Conservation (phyloP, 345 rosid genomes). For the Ricinus communis region DNA sequence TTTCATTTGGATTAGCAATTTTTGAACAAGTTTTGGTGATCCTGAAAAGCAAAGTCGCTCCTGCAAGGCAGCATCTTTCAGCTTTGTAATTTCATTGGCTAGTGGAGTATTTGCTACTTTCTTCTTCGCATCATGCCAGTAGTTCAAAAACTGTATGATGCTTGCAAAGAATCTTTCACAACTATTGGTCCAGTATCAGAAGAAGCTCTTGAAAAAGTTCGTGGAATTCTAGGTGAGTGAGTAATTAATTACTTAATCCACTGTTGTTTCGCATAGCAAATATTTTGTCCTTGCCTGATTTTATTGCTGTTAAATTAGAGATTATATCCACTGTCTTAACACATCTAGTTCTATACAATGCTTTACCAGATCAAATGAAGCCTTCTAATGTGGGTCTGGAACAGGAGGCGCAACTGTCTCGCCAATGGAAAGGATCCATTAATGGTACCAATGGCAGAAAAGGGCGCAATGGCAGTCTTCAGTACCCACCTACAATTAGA, state of each 20-base stretch:
- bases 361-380: constrained; percentile 81
- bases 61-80: constrained; percentile 1
- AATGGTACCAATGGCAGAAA: constrained; percentile 25
- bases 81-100: constrained; percentile 5
- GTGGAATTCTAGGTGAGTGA: constrained; percentile 57
- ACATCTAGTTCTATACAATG: constrained; percentile 20
- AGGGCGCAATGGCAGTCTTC: constrained; percentile 70
- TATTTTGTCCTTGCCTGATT: neutral
- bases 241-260: neutral
- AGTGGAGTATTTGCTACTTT: neutral
- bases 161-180: constrained; percentile 72
- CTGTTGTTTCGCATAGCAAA: neutral
- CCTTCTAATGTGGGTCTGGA: constrained; percentile 97
- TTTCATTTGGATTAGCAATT: constrained; percentile 16
- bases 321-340: neutral
- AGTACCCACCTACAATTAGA: constrained; percentile 66
- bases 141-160: constrained; percentile 65
- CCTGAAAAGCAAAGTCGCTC: constrained; percentile 5
- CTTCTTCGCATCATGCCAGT: constrained; percentile 28
- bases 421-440: constrained; percentile 55
- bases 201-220: constrained; percentile 71
- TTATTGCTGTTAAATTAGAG: neutral
- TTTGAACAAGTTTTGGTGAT: neutral
- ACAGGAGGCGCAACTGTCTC: constrained; percentile 82
- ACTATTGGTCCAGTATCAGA: constrained; percentile 68